These are phyloP conservation scores for Ajuga chamaepitys DNA, from an alignment of 257 asterid species.

Conservation along the genomic window DNA sequence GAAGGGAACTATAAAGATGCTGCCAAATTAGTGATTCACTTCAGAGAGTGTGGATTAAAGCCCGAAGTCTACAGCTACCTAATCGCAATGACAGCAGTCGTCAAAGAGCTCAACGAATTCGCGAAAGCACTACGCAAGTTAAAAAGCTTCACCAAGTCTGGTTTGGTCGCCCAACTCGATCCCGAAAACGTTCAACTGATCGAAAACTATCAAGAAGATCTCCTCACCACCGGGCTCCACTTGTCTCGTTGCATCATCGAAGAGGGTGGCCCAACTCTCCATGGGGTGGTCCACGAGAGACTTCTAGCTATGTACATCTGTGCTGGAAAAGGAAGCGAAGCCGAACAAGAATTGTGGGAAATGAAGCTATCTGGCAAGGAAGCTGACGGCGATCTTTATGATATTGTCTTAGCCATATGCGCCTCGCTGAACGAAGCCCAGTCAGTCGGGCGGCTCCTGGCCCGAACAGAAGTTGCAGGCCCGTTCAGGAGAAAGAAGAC, in stretches of 20 bases:
- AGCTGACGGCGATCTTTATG: slow-evolving; percentile 66
- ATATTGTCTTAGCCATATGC: slow-evolving; percentile 88
- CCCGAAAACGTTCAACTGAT: slow-evolving; percentile 33
- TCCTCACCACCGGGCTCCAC: slow-evolving; percentile 47
- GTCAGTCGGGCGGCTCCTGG: slow-evolving; percentile 56
- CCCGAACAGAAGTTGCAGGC: slow-evolving; percentile 52
- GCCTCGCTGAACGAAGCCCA: slow-evolving; percentile 67
- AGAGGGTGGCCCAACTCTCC: slow-evolving; percentile 57
- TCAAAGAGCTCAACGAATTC: slow-evolving; percentile 83
- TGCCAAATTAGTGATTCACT: slow-evolving; percentile 57
- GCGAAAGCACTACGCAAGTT: slow-evolving; percentile 78
- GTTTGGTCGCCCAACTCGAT: slow-evolving; percentile 58
- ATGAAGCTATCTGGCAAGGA: slow-evolving; percentile 74
- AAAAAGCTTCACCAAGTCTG: slow-evolving; percentile 52
- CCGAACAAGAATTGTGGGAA: slow-evolving; percentile 84
- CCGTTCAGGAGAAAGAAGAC: slow-evolving; percentile 56
- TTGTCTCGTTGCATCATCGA: slow-evolving; percentile 57
- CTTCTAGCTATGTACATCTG: slow-evolving; percentile 89
- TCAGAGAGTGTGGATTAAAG: slow-evolving; percentile 62
- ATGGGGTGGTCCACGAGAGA: slow-evolving; percentile 65
- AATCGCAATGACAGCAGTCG: slow-evolving; percentile 90
- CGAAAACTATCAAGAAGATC: slow-evolving; percentile 57
- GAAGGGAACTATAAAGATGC: slow-evolving; percentile 77
- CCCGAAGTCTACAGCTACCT: slow-evolving; percentile 87
- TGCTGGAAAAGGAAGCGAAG: slow-evolving; percentile 75